Evolutionary conservation across 2,329 filamentous ascomycete genomes (phyloP).

Genomic region (Coniosporium tulheliwenetii): DNA sequence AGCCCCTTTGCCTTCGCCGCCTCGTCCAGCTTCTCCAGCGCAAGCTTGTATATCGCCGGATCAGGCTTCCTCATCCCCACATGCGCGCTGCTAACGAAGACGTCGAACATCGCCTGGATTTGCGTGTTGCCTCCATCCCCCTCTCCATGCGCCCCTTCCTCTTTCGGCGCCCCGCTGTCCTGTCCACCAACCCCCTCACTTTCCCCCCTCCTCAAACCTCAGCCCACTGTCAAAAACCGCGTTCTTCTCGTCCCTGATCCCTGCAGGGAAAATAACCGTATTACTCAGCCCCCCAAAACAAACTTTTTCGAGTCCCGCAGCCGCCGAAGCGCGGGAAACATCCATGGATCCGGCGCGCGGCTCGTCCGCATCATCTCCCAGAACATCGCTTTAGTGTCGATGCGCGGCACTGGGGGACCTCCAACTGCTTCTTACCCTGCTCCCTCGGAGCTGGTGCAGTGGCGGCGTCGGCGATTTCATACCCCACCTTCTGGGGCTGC

Average conservation of each 20-base stretch:
- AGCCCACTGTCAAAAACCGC: slow-evolving; percentile 20
- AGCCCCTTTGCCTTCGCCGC: slow-evolving; percentile 40
- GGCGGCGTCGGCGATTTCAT: too few relatives aligned
- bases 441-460: slow-evolving; percentile 5
- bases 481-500: slow-evolving; percentile 10
- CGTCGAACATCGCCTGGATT: slow-evolving; percentile 57
- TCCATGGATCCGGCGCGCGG: slow-evolving; percentile 61
- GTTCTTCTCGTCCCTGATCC: slow-evolving; percentile 48
- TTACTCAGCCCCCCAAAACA: slow-evolving; percentile 78
- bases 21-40: slow-evolving; percentile 50
- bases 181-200: background rate
- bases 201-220: slow-evolving; percentile 4
- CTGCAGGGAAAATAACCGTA: slow-evolving; percentile 70
- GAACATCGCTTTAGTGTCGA: slow-evolving; percentile 71
- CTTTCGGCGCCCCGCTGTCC: background rate
- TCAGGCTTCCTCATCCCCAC: slow-evolving; percentile 82
- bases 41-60: slow-evolving; percentile 60
- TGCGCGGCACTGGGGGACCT: slow-evolving; percentile 47
- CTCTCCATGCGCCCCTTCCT: slow-evolving; percentile 1
- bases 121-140: slow-evolving; percentile 30
- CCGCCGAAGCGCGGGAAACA: slow-evolving; percentile 65
- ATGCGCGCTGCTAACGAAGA: slow-evolving; percentile 78
- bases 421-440: background rate
- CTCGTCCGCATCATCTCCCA: slow-evolving; percentile 78
- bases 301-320: slow-evolving; percentile 41